Evolutionary conservation across 148 eudicot species (phyloP).

Genomic region (Camellia japonica): DNA sequence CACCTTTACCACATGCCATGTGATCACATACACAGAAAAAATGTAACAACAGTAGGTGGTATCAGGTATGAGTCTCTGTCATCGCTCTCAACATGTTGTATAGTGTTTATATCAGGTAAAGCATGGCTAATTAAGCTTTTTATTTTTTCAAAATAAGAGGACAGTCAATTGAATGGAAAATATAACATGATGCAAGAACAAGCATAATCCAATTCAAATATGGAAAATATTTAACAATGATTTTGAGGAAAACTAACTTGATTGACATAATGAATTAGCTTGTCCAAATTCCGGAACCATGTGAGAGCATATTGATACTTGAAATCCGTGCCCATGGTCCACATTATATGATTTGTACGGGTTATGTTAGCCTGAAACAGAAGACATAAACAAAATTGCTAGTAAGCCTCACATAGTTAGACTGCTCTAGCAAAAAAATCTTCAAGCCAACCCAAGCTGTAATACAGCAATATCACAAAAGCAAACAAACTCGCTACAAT

Average conservation of each 20-base stretch:
- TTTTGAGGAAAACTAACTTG: conserved; percentile 31
- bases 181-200: too few relatives aligned
- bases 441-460: too few relatives aligned
- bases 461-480: too few relatives aligned
- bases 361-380: conserved; percentile 85
- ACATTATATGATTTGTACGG: conserved; percentile 92
- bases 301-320: conserved; percentile 91
- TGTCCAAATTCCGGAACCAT: conserved; percentile 96
- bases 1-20: background rate
- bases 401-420: background rate
- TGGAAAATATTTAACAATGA: background rate
- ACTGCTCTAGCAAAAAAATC: background rate
- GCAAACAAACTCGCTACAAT: too few relatives aligned
- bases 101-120: too few relatives aligned
- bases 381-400: conserved; percentile 5
- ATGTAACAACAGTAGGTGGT: too few relatives aligned
- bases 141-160: too few relatives aligned
- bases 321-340: conserved; percentile 99
- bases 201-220: too few relatives aligned
- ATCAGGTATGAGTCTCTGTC: too few relatives aligned
- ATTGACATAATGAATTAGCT: conserved; percentile 95
- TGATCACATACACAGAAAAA: background rate
- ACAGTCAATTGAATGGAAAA: too few relatives aligned
- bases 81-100: too few relatives aligned
- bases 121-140: too few relatives aligned